Percentiles rank a stretch among this genome's conserved stretches.
Evolutionary conservation across 2,329 filamentous ascomycete genomes (phyloP).

Genomic region (Monilinia vaccinii-corymbosi): DNA sequence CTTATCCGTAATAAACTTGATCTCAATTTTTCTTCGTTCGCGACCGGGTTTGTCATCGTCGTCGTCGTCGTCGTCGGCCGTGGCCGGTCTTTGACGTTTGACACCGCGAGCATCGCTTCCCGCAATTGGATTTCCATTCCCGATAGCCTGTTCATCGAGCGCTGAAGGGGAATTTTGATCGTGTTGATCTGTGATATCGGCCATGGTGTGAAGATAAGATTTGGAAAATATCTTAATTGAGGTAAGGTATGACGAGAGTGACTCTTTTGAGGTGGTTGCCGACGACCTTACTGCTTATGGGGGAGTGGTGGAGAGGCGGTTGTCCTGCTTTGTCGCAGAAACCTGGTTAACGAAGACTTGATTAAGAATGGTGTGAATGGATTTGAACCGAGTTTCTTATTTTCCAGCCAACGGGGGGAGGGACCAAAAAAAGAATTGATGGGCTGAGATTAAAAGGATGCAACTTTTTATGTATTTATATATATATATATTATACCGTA

Average conservation of each 20-base stretch:
- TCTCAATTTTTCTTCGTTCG: conserved; percentile 98
- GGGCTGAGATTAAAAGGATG: conserved; percentile 5
- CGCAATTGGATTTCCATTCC: conserved; percentile 55
- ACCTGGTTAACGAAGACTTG: conserved; percentile 28
- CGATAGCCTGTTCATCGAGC: conserved; percentile 64
- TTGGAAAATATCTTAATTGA: conserved; percentile 7
- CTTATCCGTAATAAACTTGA: conserved; percentile 99
- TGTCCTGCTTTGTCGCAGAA: conserved; percentile 29
- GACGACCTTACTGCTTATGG: conserved; percentile 32
- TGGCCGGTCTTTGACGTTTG: conserved; percentile 78
- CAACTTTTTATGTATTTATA: neutral
- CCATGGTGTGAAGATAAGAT: conserved; percentile 48
- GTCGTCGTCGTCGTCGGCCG: conserved; percentile 89
- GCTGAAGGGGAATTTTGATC: conserved; percentile 67
- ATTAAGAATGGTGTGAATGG: conserved; percentile 28
- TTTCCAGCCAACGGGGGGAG: neutral
- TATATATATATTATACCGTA: too few species aligned
- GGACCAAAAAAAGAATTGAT: neutral
- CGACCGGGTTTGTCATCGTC: conserved; percentile 96
- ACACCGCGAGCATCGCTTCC: conserved; percentile 64
- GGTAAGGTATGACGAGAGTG: conserved; percentile 30
- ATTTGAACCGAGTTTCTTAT: conserved; percentile 20
- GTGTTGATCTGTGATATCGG: conserved; percentile 72
- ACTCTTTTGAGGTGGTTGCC: conserved; percentile 30
- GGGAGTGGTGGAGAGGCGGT: conserved; percentile 23